A percentile compares a stretch with the other conserved stretches of the same genome.
These are phyloP conservation scores for Nelumbo lutea DNA, from an alignment of 164 flowering plant genomes.

Conservation along the genomic window DNA sequence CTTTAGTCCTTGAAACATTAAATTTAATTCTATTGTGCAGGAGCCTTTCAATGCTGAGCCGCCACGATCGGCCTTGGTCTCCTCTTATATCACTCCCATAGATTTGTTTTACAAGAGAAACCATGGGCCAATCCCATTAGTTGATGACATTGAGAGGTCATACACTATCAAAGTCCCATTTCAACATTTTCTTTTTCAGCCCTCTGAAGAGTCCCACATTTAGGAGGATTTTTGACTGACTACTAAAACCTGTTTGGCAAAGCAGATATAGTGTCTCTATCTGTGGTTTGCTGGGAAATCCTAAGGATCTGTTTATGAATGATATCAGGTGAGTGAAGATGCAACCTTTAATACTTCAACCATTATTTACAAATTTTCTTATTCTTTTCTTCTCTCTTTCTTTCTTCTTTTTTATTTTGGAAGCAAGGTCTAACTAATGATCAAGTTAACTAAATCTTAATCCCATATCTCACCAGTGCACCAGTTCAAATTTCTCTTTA, in stretches of 20 bases:
- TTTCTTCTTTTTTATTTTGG: no score
- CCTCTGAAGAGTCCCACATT: neutral
- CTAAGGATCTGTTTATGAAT: conserved; percentile 62
- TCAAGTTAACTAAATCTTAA: no score
- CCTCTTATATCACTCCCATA: conserved; percentile 88
- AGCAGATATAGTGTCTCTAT: conserved; percentile 65
- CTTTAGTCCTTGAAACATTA: neutral
- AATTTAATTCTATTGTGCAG: conserved; percentile 34
- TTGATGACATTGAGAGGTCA: conserved; percentile 84
- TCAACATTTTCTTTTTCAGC: neutral
- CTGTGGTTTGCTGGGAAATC: conserved; percentile 51
- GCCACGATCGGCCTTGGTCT: conserved; percentile 60
- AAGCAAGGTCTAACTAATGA: no score
- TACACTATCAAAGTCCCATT: conserved; percentile 1
- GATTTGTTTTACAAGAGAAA: conserved; percentile 96
- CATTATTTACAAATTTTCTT: neutral
- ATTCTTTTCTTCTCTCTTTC: no score
- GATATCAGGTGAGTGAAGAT: conserved; percentile 61
- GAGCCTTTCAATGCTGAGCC: conserved; percentile 98
- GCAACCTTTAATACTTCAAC: neutral
- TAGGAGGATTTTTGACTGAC: conserved; percentile 14
- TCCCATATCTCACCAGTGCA: neutral
- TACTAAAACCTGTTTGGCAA: conserved; percentile 7
- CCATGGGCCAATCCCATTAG: conserved; percentile 94
- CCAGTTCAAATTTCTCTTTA: neutral